Conservation (phyloP, 371 early-diverging fungal species). For the Actinomucor elegans region DNA sequence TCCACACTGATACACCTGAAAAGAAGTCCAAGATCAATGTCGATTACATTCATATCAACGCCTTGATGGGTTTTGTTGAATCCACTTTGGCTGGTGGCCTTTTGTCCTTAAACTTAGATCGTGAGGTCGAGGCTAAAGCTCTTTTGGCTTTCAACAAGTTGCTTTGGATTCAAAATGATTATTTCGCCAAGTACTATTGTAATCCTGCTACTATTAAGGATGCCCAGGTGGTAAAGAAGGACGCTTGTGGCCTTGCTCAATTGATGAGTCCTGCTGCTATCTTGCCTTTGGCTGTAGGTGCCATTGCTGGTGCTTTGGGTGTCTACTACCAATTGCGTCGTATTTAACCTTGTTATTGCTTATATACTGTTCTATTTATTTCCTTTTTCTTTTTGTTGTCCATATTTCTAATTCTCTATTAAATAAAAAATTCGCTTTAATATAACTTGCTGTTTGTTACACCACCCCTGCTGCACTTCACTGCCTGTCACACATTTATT, state of each 20-base stretch:
- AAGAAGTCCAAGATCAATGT: constrained; percentile 81
- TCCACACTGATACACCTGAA: constrained; percentile 64
- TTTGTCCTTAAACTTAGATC: constrained; percentile 58
- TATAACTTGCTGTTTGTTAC: too few species aligned
- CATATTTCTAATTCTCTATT: too few species aligned
- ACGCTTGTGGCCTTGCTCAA: neutral
- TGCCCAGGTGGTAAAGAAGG: neutral
- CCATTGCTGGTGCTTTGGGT: constrained; percentile 32
- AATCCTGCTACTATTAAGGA: constrained; percentile 22
- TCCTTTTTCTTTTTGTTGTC: too few species aligned
- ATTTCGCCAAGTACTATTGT: constrained; percentile 80
- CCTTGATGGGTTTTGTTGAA: constrained; percentile 75
- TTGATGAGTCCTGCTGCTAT: constrained; percentile 13
- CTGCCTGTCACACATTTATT: too few species aligned
- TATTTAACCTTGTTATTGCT: neutral
- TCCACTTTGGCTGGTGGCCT: constrained; percentile 64
- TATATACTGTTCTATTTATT: too few species aligned
- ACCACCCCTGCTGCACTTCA: too few species aligned
- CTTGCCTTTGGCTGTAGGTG: constrained; percentile 29
- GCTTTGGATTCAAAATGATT: constrained; percentile 88
- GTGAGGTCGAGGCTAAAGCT: constrained; percentile 55
- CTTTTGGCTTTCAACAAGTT: constrained; percentile 81
- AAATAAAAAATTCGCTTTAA: too few species aligned
- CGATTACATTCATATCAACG: constrained; percentile 82
- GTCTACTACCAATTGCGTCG: constrained; percentile 18